These are phyloP conservation scores for Auricularia auricula-judae DNA, from an alignment of 768 basidiomycete species.

Conservation along the genomic window DNA sequence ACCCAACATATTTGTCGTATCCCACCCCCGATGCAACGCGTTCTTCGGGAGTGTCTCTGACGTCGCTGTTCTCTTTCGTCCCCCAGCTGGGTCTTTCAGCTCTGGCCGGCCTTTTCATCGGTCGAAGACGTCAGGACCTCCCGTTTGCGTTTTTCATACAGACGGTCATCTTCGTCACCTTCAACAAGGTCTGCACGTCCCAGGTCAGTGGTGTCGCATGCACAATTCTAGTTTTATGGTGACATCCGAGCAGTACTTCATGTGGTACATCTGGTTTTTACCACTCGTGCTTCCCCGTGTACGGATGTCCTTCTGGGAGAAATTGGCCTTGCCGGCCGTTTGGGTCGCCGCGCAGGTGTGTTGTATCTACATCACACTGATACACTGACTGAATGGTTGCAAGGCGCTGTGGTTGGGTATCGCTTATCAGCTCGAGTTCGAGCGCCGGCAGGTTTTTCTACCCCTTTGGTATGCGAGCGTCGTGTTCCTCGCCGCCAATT, in stretches of 20 bases:
- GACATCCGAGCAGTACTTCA: slow-evolving; percentile 61
- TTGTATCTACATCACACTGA: too few relatives aligned
- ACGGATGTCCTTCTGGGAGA: slow-evolving; percentile 33
- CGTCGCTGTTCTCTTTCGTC: slow-evolving; percentile 65
- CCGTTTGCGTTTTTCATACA: slow-evolving; percentile 86
- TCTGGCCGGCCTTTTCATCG: slow-evolving; percentile 64
- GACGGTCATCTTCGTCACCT: slow-evolving; percentile 82
- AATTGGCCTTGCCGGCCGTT: slow-evolving; percentile 31
- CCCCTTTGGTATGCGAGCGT: slow-evolving; percentile 72
- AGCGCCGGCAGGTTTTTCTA: slow-evolving; percentile 63
- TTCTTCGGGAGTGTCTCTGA: background rate
- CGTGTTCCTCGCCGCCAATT: slow-evolving; percentile 62
- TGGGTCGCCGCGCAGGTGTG: slow-evolving; percentile 60
- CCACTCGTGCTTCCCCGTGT: slow-evolving; percentile 70
- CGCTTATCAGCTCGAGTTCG: slow-evolving; percentile 85
- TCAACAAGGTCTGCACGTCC: slow-evolving; percentile 98
- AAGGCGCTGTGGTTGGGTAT: slow-evolving; percentile 83
- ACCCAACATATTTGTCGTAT: slow-evolving; percentile 83
- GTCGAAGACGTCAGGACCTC: slow-evolving; percentile 44
- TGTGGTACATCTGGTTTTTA: slow-evolving; percentile 89
- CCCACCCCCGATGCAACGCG: slow-evolving; percentile 26
- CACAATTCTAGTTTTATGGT: too few relatives aligned
- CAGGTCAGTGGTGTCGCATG: slow-evolving; percentile 42
- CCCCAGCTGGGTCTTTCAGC: slow-evolving; percentile 72
- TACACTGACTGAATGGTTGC: too few relatives aligned